Percentiles rank a stretch among this genome's conserved stretches.
These are phyloP conservation scores for Aspergillus pseudoviridinutans DNA, from an alignment of 2,329 filamentous ascomycete genomes.

Conservation along the genomic window DNA sequence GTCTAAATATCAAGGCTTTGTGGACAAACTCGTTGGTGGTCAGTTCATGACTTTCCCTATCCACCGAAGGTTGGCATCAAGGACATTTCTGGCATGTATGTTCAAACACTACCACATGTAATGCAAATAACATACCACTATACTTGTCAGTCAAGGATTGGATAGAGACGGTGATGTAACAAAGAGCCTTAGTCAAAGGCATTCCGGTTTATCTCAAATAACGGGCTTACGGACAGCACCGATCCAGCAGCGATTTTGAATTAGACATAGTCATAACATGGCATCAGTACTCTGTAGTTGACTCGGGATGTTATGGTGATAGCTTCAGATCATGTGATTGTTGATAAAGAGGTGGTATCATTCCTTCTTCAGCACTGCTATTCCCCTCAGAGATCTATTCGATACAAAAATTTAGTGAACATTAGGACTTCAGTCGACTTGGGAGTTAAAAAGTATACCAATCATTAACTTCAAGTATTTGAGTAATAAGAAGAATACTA, in stretches of 20 bases:
- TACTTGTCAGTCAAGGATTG: not conserved
- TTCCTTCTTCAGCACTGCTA: not conserved
- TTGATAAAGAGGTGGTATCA: not conserved
- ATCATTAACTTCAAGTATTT: not conserved
- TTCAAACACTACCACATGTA: too few species aligned
- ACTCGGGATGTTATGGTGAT: not conserved
- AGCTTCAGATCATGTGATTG: not conserved
- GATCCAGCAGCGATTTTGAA: not conserved
- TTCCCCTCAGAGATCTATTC: not conserved
- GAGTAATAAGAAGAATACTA: not conserved
- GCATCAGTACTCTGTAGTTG: not conserved
- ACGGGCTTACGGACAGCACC: not conserved
- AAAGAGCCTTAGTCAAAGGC: not conserved
- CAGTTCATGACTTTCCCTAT: not conserved
- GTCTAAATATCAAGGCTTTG: slow-evolving; percentile 28
- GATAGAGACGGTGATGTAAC: not conserved
- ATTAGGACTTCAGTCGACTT: not conserved
- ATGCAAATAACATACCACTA: too few species aligned
- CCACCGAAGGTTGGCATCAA: not conserved
- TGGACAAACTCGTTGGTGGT: not conserved
- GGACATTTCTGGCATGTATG: too few species aligned
- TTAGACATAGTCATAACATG: not conserved
- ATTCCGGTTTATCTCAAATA: not conserved
- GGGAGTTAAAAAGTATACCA: not conserved
- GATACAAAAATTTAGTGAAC: not conserved